These are phyloP conservation scores for Nicotiana tabacum DNA, from an alignment of 257 asterid species.

Conservation along the genomic window DNA sequence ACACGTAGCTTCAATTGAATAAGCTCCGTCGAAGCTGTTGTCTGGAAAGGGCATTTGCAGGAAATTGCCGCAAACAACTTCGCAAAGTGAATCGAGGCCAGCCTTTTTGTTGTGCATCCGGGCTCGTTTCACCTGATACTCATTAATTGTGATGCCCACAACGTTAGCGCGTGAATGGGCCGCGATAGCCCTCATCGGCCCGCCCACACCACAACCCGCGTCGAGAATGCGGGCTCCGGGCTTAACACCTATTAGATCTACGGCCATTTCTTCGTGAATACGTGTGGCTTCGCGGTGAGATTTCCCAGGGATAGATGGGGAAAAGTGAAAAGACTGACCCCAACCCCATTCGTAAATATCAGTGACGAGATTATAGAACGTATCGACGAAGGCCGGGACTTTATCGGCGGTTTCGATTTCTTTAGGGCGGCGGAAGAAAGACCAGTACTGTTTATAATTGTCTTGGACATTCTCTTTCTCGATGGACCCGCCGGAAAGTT, in stretches of 20 bases:
- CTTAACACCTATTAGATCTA: conserved; percentile 45
- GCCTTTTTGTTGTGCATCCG: conserved; percentile 65
- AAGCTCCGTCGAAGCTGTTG: conserved; percentile 61
- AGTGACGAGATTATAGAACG: conserved; percentile 78
- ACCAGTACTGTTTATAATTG: conserved; percentile 67
- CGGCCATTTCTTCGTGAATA: conserved; percentile 75
- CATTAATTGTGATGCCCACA: conserved; percentile 73
- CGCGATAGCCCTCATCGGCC: conserved; percentile 87
- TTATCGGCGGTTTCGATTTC: conserved; percentile 57
- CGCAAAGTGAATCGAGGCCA: conserved; percentile 51
- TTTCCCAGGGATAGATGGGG: conserved; percentile 59
- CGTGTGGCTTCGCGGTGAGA: conserved; percentile 74
- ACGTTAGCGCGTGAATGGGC: conserved; percentile 71
- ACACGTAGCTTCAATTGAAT: conserved; percentile 76
- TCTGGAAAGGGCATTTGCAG: conserved; percentile 69
- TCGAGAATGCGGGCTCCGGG: conserved; percentile 58
- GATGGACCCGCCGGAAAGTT: conserved; percentile 77
- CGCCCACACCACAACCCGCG: conserved; percentile 83
- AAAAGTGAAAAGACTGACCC: conserved; percentile 83
- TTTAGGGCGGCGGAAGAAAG: conserved; percentile 68
- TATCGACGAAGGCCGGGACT: conserved; percentile 75
- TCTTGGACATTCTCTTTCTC: conserved; percentile 54
- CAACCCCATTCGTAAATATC: conserved; percentile 90
- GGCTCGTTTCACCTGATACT: conserved; percentile 70
- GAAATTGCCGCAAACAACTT: conserved; percentile 75